Evolutionary conservation across 306 rosid species (phyloP).

Genomic region (Cicer yamashitae): DNA sequence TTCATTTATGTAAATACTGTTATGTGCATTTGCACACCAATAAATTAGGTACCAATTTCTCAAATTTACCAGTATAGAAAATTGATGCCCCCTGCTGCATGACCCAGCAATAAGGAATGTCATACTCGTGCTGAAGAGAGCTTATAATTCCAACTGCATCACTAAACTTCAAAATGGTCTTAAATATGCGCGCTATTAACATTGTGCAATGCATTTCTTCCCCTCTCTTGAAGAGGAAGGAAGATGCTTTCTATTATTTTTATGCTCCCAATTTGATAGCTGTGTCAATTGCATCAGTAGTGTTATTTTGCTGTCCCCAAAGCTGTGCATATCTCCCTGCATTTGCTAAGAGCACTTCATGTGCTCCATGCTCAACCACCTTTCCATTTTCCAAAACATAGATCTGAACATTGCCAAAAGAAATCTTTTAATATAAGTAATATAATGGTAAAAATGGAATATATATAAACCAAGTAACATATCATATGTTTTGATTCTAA

Average conservation of each 20-base stretch:
- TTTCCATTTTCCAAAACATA: slow-evolving; percentile 92
- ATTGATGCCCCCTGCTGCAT: slow-evolving; percentile 1
- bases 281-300: slow-evolving; percentile 74
- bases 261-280: slow-evolving; percentile 59
- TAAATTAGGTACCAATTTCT: slow-evolving; percentile 2
- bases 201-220: slow-evolving; percentile 24
- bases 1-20: background rate
- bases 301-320: slow-evolving; percentile 94
- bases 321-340: slow-evolving; percentile 97
- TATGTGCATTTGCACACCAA: slow-evolving; percentile 13
- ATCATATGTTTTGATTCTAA: slow-evolving; percentile 10
- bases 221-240: background rate
- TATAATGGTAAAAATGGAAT: background rate
- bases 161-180: slow-evolving; percentile 29
- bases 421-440: background rate
- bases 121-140: slow-evolving; percentile 14
- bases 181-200: slow-evolving; percentile 17
- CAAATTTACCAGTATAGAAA: background rate
- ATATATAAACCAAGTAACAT: background rate
- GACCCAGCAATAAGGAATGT: slow-evolving; percentile 4
- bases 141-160: background rate
- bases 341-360: slow-evolving; percentile 77
- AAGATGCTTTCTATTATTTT: slow-evolving; percentile 32
- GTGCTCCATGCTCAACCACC: slow-evolving; percentile 94
- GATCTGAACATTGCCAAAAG: slow-evolving; percentile 59